Evolutionary conservation across 2,329 filamentous ascomycete genomes (phyloP).

Genomic region (Botrytis fabae): DNA sequence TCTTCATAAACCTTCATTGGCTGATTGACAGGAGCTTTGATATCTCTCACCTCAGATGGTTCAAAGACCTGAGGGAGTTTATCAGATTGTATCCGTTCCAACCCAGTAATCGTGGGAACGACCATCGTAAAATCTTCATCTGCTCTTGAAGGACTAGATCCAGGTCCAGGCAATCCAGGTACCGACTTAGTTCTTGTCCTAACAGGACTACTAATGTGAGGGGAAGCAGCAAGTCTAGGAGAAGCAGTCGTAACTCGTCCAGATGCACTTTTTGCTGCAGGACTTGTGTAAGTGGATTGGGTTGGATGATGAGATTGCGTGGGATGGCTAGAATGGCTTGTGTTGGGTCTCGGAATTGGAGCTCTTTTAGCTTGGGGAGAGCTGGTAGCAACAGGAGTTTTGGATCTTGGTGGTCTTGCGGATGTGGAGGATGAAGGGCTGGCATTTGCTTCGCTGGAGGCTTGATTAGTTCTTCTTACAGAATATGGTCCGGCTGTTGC

Average conservation of each 20-base stretch:
- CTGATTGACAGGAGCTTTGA: conserved; percentile 34
- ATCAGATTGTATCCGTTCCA: conserved; percentile 38
- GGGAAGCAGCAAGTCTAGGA: conserved; percentile 27
- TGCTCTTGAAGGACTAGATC: conserved; percentile 47
- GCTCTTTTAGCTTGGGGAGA: conserved; percentile 42
- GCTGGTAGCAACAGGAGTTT: conserved; percentile 50
- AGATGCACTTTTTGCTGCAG: conserved; percentile 43
- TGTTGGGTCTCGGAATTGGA: conserved; percentile 38
- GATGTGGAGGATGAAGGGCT: conserved; percentile 41
- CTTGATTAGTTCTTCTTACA: conserved; percentile 47
- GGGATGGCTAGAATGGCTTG: conserved; percentile 41
- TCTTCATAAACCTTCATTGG: conserved; percentile 61
- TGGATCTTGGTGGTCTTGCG: conserved; percentile 46
- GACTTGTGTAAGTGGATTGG: conserved; percentile 44
- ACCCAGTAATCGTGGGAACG: conserved; percentile 48
- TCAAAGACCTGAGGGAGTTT: conserved; percentile 43
- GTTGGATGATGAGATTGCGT: conserved; percentile 38
- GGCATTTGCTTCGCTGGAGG: conserved; percentile 37
- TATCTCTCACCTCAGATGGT: conserved; percentile 44
- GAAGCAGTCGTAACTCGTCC: conserved; percentile 30
- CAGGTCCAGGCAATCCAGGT: conserved; percentile 27
- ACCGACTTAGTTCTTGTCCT: conserved; percentile 30
- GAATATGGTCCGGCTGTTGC: conserved; percentile 68
- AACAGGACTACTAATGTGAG: conserved; percentile 30
- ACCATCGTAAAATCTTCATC: conserved; percentile 57